phyloP scores from a whole-genome alignment of 2,329 filamentous ascomycete species.

The Alternaria ethzedia region DNA sequence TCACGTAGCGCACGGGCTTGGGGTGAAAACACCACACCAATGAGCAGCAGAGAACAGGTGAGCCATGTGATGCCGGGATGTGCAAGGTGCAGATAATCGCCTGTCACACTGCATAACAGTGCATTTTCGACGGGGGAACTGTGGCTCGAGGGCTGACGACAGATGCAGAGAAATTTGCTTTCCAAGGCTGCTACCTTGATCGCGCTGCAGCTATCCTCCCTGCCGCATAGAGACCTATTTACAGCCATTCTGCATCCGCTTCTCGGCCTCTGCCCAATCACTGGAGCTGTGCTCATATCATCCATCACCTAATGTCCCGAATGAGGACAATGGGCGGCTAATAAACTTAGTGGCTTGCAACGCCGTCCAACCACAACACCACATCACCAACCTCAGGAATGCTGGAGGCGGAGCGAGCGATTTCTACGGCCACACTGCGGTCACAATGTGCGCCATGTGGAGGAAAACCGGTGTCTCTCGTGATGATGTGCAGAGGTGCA shows the following conservation, averaged over 20 bases:
- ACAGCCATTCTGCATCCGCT: slow-evolving; percentile 33
- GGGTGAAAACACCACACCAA: slow-evolving; percentile 41
- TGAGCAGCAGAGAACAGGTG: slow-evolving; percentile 7
- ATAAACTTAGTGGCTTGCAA: slow-evolving; percentile 35
- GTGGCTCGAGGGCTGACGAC: slow-evolving; percentile 18
- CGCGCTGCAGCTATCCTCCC: slow-evolving; percentile 24
- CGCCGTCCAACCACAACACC: slow-evolving; percentile 33
- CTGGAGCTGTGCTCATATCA: slow-evolving; percentile 8
- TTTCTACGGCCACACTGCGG: slow-evolving; percentile 16
- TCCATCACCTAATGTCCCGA: slow-evolving; percentile 39
- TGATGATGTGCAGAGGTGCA: slow-evolving; percentile 32
- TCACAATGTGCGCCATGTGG: slow-evolving; percentile 24
- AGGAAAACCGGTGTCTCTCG: slow-evolving; percentile 17
- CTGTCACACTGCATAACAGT: slow-evolving; percentile 46
- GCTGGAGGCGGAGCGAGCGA: slow-evolving; percentile 5
- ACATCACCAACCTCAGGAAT: slow-evolving; percentile 14
- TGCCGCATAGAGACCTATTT: slow-evolving; percentile 41
- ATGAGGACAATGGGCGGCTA: slow-evolving; percentile 42
- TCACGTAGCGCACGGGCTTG: slow-evolving; percentile 27
- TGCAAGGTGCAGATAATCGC: slow-evolving; percentile 31
- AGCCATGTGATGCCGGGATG: slow-evolving; percentile 38
- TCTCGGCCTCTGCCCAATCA: slow-evolving; percentile 28
- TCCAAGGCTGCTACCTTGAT: slow-evolving; percentile 13
- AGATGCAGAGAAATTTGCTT: slow-evolving; percentile 25
- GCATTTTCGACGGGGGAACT: slow-evolving; percentile 27